Percentiles rank a stretch among this genome's conserved stretches.
Evolutionary conservation across 2,329 filamentous ascomycete genomes (phyloP).

Genomic region (Dothistroma pini): DNA sequence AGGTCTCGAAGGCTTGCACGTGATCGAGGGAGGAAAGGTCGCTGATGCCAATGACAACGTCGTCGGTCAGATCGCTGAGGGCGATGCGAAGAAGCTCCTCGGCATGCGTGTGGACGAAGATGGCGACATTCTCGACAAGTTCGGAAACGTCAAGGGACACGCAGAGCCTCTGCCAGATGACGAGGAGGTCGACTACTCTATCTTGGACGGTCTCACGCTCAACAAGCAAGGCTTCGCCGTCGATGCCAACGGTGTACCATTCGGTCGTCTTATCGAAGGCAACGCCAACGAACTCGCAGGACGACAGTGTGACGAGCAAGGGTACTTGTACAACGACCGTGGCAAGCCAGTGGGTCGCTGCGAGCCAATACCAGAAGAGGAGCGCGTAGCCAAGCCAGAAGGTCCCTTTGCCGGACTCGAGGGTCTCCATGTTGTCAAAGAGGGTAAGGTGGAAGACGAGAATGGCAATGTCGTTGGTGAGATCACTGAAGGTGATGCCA

Average conservation of each 20-base stretch:
- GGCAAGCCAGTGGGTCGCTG: slow-evolving; percentile 56
- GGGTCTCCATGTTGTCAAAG: slow-evolving; percentile 63
- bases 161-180: slow-evolving; percentile 53
- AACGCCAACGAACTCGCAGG: slow-evolving; percentile 55
- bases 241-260: slow-evolving; percentile 50
- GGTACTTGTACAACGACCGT: slow-evolving; percentile 54
- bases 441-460: slow-evolving; percentile 70
- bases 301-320: slow-evolving; percentile 53
- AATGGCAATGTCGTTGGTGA: slow-evolving; percentile 74
- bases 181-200: slow-evolving; percentile 47
- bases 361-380: slow-evolving; percentile 55
- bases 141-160: slow-evolving; percentile 59
- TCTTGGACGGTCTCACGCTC: slow-evolving; percentile 51
- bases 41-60: slow-evolving; percentile 76
- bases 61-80: slow-evolving; percentile 54
- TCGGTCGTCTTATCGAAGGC: slow-evolving; percentile 55
- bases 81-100: slow-evolving; percentile 57
- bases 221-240: slow-evolving; percentile 60
- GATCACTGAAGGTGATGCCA: slow-evolving; percentile 66
- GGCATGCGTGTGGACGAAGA: slow-evolving; percentile 60
- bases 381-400: slow-evolving; percentile 56
- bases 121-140: slow-evolving; percentile 60
- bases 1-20: slow-evolving; percentile 61
- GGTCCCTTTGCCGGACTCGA: slow-evolving; percentile 66
- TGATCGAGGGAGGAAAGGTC: slow-evolving; percentile 66